These are phyloP conservation scores for Leishmania lainsoni DNA, from an alignment of 208 protist genomes.

Conservation along the genomic window DNA sequence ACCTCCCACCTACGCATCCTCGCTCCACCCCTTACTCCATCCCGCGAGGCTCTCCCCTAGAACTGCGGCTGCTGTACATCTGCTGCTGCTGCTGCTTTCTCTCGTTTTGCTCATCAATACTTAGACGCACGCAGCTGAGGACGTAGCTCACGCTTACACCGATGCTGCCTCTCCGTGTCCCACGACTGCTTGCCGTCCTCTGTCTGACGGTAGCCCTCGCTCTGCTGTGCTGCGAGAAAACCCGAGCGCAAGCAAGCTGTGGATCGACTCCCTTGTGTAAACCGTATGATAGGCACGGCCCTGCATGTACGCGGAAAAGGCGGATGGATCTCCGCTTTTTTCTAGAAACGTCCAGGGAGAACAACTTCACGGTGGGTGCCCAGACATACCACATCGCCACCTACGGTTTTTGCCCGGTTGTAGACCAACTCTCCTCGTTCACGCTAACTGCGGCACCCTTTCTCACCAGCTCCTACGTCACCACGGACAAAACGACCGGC, in stretches of 20 bases:
- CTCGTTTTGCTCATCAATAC: not conserved
- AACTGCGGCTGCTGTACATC: not conserved
- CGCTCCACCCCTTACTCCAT: not conserved
- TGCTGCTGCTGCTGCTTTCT: not conserved
- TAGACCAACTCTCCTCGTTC: constrained; percentile 72
- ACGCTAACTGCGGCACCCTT: constrained; percentile 44
- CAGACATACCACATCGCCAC: constrained; percentile 29
- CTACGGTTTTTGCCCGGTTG: constrained; percentile 77
- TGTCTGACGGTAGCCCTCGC: not conserved
- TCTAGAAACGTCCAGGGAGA: constrained; percentile 56
- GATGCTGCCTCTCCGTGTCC: not conserved
- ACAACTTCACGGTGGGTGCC: constrained; percentile 19
- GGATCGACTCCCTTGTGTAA: constrained; percentile 29
- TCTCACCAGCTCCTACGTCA: constrained; percentile 37
- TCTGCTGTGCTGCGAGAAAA: not conserved
- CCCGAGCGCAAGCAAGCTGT: not conserved
- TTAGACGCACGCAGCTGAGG: not conserved
- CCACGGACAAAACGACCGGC: constrained; percentile 10
- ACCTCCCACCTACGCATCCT: not conserved
- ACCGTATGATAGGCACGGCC: constrained; percentile 28
- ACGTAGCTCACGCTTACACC: not conserved
- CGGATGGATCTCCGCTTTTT: constrained; percentile 81
- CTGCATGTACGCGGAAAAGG: constrained; percentile 43
- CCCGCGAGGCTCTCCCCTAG: not conserved
- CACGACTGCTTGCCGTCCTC: constrained; percentile 2